Evolutionary conservation across 2,329 filamentous ascomycete genomes (phyloP).

Genomic region (Ceratocystis cubensis): DNA sequence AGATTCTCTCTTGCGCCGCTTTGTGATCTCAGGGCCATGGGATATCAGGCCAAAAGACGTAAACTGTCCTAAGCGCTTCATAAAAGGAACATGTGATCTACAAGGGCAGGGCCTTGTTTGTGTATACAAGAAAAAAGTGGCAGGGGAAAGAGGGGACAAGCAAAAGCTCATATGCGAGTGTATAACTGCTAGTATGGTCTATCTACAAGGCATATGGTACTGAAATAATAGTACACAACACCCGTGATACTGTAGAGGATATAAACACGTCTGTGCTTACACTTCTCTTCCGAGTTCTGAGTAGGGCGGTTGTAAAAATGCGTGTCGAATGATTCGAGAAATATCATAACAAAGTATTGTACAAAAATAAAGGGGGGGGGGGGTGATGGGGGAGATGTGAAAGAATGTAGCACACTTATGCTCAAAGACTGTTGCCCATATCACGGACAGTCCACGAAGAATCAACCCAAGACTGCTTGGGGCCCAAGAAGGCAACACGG

Average conservation of each 20-base stretch:
- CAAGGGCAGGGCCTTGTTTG: background rate
- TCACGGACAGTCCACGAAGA: conserved; percentile 62
- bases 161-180: background rate
- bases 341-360: conserved; percentile 18
- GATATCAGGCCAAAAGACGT: conserved; percentile 41
- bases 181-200: conserved; percentile 25
- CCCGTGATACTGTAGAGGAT: conserved; percentile 22
- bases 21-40: conserved; percentile 48
- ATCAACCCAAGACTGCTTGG: conserved; percentile 69
- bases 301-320: conserved; percentile 1
- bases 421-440: conserved; percentile 44
- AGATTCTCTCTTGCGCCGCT: conserved; percentile 45
- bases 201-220: conserved; percentile 14
- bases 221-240: conserved; percentile 15
- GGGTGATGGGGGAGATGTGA: background rate
- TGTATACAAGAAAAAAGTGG: background rate
- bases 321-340: conserved; percentile 5
- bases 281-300: background rate
- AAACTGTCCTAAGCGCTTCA: conserved; percentile 41
- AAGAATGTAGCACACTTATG: background rate
- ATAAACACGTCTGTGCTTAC: background rate
- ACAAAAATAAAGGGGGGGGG: background rate
- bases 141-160: background rate
- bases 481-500: conserved; percentile 63
- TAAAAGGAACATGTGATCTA: background rate